Evolutionary conservation across 164 flowering plant genomes (phyloP).

Genomic region (Stephania cephalantha): DNA sequence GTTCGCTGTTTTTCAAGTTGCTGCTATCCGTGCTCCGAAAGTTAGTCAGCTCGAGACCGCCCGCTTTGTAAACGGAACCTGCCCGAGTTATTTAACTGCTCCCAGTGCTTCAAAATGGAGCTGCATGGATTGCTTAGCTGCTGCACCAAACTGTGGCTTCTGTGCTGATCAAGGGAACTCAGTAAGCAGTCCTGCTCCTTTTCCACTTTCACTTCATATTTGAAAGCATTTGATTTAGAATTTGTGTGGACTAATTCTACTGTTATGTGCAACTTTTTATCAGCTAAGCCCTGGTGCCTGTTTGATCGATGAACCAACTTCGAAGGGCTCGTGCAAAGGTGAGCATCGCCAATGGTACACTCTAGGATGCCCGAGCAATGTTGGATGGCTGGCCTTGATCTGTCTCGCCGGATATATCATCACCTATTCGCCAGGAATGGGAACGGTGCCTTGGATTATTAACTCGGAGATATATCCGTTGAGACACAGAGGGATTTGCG

Average conservation of each 20-base stretch:
- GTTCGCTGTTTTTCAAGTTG: slow-evolving; percentile 34
- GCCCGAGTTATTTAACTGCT: slow-evolving; percentile 31
- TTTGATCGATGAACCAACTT: slow-evolving; percentile 16
- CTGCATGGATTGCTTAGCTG: slow-evolving; percentile 66
- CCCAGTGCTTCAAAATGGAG: slow-evolving; percentile 42
- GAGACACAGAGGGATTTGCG: neutral
- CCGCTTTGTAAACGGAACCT: slow-evolving; percentile 57
- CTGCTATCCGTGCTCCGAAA: slow-evolving; percentile 43
- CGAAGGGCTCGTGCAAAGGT: slow-evolving; percentile 24
- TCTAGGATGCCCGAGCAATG: slow-evolving; percentile 63
- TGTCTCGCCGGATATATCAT: neutral
- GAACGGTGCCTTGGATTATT: slow-evolving; percentile 6
- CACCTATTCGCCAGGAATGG: slow-evolving; percentile 4
- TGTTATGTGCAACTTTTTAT: neutral
- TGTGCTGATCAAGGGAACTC: slow-evolving; percentile 40
- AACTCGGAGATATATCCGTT: slow-evolving; percentile 2
- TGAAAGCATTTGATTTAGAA: neutral
- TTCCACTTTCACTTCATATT: neutral
- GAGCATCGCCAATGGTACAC: slow-evolving; percentile 47
- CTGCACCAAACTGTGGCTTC: slow-evolving; percentile 44
- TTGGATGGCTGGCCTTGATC: slow-evolving; percentile 26
- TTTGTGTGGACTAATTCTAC: neutral
- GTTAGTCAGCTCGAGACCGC: slow-evolving; percentile 32
- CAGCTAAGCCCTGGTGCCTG: slow-evolving; percentile 76
- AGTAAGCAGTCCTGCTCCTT: slow-evolving; percentile 9